Evolutionary conservation across 2,329 filamentous ascomycete genomes (phyloP), one percentile per base, ranked within the genome.

Genomic region (Raffaelea deltoideospora): DNA sequence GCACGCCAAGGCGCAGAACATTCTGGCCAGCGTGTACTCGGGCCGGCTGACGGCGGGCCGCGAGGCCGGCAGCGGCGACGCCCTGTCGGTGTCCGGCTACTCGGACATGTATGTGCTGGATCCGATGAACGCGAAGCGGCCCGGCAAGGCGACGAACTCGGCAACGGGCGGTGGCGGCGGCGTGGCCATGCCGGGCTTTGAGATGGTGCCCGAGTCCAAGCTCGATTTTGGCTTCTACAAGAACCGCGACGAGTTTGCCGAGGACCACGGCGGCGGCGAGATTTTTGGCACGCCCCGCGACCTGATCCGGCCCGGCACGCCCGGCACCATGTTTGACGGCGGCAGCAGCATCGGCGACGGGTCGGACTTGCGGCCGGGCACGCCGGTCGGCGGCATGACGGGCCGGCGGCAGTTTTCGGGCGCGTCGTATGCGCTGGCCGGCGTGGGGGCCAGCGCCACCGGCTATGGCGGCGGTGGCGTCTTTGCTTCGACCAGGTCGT

Each of bases 221-320:
- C 77, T 94, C 56, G 86, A 94, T 53, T 94, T 92, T 52, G 77
- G 85, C 42, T 88, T 85, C 58, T 96, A 78, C 66, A 95, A 93
- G 58, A 79, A 94, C 55, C 70, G 85, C 1, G 72, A 82, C 3
- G 88, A 95, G 47, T 95, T 96, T 57, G 76, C 76, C 2, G 79
- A 86, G 10, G 83, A 90, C 37, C 80, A 86, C 45, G 85, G 85
- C n/a, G 86, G 81, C 5, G 81, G 80, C 18, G 70, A 73, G 23
- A 62, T 78, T 7, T 79, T 72, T 43, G 79, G 79, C 3, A 65
- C 61, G 13, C 57, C 67, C 2, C 59, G 63, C 19, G 78, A 81
- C 42, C 58, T 76, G 3, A 55, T 68, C 14, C 65, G 78, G 1
- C 69, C 76, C 0, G 71, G 66, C 15, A 81, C 77, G 0, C 76